Evolutionary conservation across 139 green algal genomes (phyloP), one percentile per base, ranked within the genome.

Genomic region (Gonium pectorale): DNA sequence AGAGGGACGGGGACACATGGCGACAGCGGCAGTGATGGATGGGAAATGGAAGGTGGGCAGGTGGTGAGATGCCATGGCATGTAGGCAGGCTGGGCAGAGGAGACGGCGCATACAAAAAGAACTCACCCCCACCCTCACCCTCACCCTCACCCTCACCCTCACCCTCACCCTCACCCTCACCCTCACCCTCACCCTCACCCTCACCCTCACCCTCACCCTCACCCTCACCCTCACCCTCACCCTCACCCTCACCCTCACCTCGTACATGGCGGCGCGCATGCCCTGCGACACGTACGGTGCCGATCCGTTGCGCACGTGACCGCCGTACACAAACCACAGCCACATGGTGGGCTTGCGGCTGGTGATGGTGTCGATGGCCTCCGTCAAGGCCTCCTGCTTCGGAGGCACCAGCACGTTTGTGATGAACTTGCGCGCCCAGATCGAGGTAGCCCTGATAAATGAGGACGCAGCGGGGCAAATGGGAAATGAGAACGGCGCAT

Each of bases 301-400:
- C 13, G 73, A 54, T 21, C 73, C 73, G 15, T 68, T 27, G 6
- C 21, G 33, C 24, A 67, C 73, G 11, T 31, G 33, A 27, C 73
- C 73, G 2, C 73, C 73, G 40, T 64, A 81, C 31, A 67, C 59
- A 31, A 68, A 81, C 52, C 56, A 67, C 17, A 81, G 33, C 33
- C 13, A 52, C 73, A 81, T 81, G 73, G 19, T 22, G 33, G 51
- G 52, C 52, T 69, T 68, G 52, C 21, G 19, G 31, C 31, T 54
- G 22, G 56, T 19, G 3, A 75, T 35, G 6, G 56, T 40, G 21
- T 52, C 37, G 1, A 2, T 33, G 19, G 56, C 11, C 19, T 21
- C 67, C 33, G 56, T 26, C 40, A 75, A 13, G 22, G 56, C 21
- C 19, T 17, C 11, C 35, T 67, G 73, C 5, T 51, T 38, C 5